Evolutionary conservation across 1,284 basidiomycete species (phyloP), one percentile per base, ranked within the genome.

Genomic region (Cutaneotrichosporon sp.): DNA sequence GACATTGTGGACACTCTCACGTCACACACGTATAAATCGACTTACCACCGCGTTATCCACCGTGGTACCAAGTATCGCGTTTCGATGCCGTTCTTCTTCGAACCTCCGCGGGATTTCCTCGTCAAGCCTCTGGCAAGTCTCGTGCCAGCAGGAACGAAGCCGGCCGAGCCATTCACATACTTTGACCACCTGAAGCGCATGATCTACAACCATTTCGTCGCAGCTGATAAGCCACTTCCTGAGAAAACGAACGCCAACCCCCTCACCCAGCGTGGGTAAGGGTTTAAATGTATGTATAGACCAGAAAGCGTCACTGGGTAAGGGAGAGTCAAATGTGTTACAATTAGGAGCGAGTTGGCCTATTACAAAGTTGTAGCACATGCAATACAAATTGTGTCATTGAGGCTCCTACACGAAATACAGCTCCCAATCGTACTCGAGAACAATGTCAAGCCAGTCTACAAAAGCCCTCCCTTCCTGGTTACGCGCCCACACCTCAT

Each of bases 1-100:
- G 87, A 86, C 44, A 66, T 71, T 60, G 59, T 66, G 46, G 63
- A 67, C 24, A 49, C 48, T 35, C 64, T 63, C 63, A 61, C 67
- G 1, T 61, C 61, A 32, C 66, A 66, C 11, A 46, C 66, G 12
- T 70, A 66, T 46, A 61, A 55, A 11, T 61, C 66, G 0, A 67
- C 67, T 1, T 42, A 66, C 6, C 67, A 67, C 52, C 59, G 64
- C 20, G 67, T 70, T 9, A 54, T 70, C 32, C 67, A 70, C 46
- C 49, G 33, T 24, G 57, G 59, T 4, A 60, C 63, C 6, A 61
- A 49, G 6, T 64, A 63, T 50, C 45, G 67, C 22, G 62, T 67
- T 11, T 58, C 55, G 4, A 49, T 66, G 9, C 67, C 67, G 0
- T 70, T 70, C 61, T 70, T 70, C 58, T 70, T 62, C 42, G 66